Base-by-base conservation (phyloP, 306 rosid species). In the Betula pendula region DNA sequence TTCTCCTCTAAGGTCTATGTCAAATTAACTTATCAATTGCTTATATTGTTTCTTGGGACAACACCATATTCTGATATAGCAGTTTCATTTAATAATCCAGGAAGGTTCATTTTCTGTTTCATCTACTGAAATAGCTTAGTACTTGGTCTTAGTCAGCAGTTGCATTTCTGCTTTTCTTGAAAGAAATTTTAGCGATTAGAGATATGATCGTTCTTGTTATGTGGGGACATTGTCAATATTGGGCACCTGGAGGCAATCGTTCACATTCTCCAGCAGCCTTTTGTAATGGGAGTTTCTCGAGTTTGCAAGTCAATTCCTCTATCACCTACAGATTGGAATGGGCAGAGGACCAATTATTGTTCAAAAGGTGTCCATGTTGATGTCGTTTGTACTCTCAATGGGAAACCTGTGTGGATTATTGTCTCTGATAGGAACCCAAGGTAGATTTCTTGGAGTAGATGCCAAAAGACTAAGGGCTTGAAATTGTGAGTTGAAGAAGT, bases 221-320 rank as follows among this genome's bases (percentile, higher is more conserved):
- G 12, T 81, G 33, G 47, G 79, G 40, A 20, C 90, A 94, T 96
- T 76, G 73, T 85, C 63, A 94, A 94, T 82, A 88, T 94, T 48
- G 98, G 98, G 45, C 98, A 94, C 85, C 84, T 94, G 1, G 97
- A 92, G 78, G 88, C 97, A 66, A 88, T 92, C 49, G 80, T 94
- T 43, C 87, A 94, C 82, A 84, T 94, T 83, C 92, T 94, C 42
- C 95, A 88, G 50, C 97, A 87, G 53, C 93, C 98, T 84, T 88
- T 82, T 67, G 72, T 94, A 40, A 88, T 85, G 1, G 96, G 98
- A 62, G 89, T 94, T 71, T 92, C 98, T 38, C 90, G 97, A 44
- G 97, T 92, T 82, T 94, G 96, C 85, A 94, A 90, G 84, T 87
- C 96, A 38, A 79, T 94, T 68, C 87, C 93, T 1, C 72, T 85